phyloP scores from a whole-genome alignment of 768 basidiomycete species.

The Crucibulum laeve region DNA sequence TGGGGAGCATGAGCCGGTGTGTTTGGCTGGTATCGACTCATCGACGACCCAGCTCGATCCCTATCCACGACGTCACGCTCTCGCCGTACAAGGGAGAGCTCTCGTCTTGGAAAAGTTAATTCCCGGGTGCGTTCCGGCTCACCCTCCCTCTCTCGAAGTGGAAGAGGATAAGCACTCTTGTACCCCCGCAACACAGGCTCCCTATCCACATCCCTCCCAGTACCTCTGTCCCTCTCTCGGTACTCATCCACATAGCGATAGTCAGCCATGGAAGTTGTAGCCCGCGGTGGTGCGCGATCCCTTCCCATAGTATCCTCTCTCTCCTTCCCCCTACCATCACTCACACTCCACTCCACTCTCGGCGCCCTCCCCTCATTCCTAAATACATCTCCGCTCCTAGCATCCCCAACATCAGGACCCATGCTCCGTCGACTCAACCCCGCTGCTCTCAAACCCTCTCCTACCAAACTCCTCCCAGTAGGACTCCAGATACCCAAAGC shows the following conservation, averaged over 20 bases:
- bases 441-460: slow-evolving; percentile 61
- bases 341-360: slow-evolving; percentile 5
- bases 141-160: too few species aligned
- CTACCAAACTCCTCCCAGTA: slow-evolving; percentile 35
- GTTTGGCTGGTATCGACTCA: slow-evolving; percentile 12
- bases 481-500: slow-evolving; percentile 36
- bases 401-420: slow-evolving; percentile 8
- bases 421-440: slow-evolving; percentile 37
- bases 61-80: slow-evolving; percentile 12
- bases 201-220: slow-evolving; percentile 1
- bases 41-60: slow-evolving; percentile 16
- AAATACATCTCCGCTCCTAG: neutral
- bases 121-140: slow-evolving; percentile 12
- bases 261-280: slow-evolving; percentile 55
- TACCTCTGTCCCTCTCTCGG: slow-evolving; percentile 1
- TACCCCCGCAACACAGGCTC: slow-evolving; percentile 32
- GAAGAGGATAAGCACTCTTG: slow-evolving; percentile 33
- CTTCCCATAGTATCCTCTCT: neutral
- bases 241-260: slow-evolving; percentile 28
- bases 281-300: slow-evolving; percentile 24
- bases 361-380: neutral
- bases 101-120: slow-evolving; percentile 5
- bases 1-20: slow-evolving; percentile 6
- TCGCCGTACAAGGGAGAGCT: slow-evolving; percentile 2
- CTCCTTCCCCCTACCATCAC: slow-evolving; percentile 3